These are phyloP conservation scores for Termitomyces sp. DNA, from an alignment of 768 basidiomycete species.

Conservation along the genomic window DNA sequence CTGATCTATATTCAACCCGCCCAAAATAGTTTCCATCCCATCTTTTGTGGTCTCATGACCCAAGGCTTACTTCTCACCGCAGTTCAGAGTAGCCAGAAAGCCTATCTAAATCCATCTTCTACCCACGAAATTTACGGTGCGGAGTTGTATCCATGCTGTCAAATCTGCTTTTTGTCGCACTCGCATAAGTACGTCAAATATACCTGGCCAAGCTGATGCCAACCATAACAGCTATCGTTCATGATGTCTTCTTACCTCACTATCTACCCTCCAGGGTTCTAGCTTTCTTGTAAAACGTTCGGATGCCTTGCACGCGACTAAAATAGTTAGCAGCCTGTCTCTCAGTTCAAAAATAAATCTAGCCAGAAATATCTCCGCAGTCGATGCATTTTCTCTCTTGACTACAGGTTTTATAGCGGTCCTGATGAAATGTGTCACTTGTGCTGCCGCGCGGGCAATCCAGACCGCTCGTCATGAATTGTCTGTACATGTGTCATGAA, in stretches of 20 bases:
- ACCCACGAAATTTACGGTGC: background rate
- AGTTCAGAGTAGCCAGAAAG: background rate
- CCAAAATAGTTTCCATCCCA: background rate
- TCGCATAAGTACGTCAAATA: too few relatives aligned
- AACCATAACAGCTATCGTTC: background rate
- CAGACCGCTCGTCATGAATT: background rate
- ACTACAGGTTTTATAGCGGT: background rate
- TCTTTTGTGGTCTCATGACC: background rate
- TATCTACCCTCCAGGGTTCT: background rate
- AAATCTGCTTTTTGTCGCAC: background rate
- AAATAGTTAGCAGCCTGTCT: background rate
- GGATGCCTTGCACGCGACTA: background rate
- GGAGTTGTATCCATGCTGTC: background rate
- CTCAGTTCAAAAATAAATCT: background rate
- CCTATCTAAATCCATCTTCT: background rate
- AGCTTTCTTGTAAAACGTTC: background rate
- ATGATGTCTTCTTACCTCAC: background rate
- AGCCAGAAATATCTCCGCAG: background rate
- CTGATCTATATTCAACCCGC: background rate
- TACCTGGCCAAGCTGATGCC: background rate
- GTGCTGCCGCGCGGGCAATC: background rate
- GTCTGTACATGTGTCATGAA: background rate
- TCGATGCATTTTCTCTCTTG: background rate
- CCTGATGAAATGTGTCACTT: background rate
- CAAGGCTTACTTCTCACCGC: background rate